Conservation (phyloP, 495 filamentous ascomycete species). For the Xylaria longipes region DNA sequence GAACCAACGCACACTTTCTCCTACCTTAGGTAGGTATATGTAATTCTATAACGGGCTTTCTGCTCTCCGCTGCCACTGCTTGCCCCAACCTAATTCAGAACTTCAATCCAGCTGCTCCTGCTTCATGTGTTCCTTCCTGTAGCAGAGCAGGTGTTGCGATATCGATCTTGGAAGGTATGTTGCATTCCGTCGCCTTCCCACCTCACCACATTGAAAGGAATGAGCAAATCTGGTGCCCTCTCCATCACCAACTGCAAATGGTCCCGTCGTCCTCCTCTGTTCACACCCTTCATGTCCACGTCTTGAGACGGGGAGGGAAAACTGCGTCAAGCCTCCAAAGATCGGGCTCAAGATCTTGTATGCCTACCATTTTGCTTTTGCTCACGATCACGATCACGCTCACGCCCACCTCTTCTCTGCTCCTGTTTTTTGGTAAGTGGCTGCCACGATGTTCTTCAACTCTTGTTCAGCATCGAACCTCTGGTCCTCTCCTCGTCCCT, state of each 20-base stretch:
- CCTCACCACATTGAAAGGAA: not conserved
- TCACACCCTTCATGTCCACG: conserved; percentile 18
- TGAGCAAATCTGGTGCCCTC: not conserved
- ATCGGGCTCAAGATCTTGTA: conserved; percentile 39
- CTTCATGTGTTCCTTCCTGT: conserved; percentile 5
- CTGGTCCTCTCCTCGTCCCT: not conserved
- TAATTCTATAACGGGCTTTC: not conserved
- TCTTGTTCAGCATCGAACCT: not conserved
- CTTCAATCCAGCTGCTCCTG: not conserved
- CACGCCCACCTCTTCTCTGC: conserved; percentile 26
- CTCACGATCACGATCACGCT: conserved; percentile 18
- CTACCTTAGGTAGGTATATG: too few relatives aligned
- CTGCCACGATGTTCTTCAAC: not conserved
- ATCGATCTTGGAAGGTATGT: conserved; percentile 21
- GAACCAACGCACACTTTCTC: not conserved
- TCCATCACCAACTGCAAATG: not conserved
- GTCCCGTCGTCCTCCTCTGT: conserved; percentile 5
- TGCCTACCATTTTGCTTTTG: conserved; percentile 39
- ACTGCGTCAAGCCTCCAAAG: conserved; percentile 31
- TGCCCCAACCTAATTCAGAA: not conserved
- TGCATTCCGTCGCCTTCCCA: conserved; percentile 14
- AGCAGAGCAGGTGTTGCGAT: not conserved
- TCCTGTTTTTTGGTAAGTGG: conserved; percentile 37
- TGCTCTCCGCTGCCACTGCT: not conserved
- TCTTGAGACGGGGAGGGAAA: conserved; percentile 30